Base-by-base conservation (phyloP, 2,329 filamentous ascomycete species). In the Leptosphaerulina australis region DNA sequence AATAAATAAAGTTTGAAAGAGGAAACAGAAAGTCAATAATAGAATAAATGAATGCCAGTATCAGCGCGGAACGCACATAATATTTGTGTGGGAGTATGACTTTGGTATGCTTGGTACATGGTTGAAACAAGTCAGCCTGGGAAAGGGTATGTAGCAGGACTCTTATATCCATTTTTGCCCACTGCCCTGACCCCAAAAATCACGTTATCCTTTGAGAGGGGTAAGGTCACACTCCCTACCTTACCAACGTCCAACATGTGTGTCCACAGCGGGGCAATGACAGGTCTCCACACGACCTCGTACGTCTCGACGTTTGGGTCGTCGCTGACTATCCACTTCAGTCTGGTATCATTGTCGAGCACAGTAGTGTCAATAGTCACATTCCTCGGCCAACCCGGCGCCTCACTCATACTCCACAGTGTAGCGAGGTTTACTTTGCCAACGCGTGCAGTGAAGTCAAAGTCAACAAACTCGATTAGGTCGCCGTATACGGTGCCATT, bases 141-240 rank as follows among this genome's bases (percentile, higher is more conserved):
- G 49, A 77, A 70, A 3, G 76, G 76, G 58, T 76, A 77, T 2
- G 74, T 73, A 41, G 77, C 78, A 3, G 77, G 78, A 61, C 77
- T 79, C 67, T 75, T 80, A 47, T 75, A 77, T n/a, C 80, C 80
- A 63, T 80, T 77, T 50, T 58, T 72, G 0, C 78, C 78, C 4
- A 81, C 78, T 15, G 79, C 74, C 55, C 82, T 70, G 0, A 84
- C 73, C 0, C 83, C 82, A 68, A 84, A 83, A 18, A 82, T 76
- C 10, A 81, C 78, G 67, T 83, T 82, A 53, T 85, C 82, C 68
- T 83, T 83, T 46, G 77, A 80, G 55, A 84, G 61, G 1, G 74
- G 64, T 12, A 85, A 66, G 4, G 74, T 79, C 4, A 74, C 77
- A 30, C 63, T 71, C 0, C 71, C 71, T 3, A 77, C 76, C 18